These are phyloP conservation scores for Parietaria judaica DNA, from an alignment of 306 rosid genomes.

Conservation along the genomic window DNA sequence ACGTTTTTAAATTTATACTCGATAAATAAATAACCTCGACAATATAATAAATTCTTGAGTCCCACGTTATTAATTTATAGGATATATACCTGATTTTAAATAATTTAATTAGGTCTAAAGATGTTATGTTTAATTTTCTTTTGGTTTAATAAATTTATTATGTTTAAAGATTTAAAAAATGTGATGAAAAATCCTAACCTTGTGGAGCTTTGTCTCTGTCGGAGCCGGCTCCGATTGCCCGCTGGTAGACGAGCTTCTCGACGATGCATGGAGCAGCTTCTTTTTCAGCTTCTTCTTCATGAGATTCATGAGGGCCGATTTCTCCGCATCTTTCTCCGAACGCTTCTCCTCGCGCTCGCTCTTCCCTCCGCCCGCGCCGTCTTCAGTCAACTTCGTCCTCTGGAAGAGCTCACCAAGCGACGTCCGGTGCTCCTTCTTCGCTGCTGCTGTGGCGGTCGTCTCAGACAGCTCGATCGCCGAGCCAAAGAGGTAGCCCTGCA, in stretches of 20 bases:
- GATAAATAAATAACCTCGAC: too few species aligned
- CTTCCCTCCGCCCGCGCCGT: conserved; percentile 38
- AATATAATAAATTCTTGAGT: too few species aligned
- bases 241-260: conserved; percentile 31
- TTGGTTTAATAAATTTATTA: too few species aligned
- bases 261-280: conserved; percentile 52
- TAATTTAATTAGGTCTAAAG: too few species aligned
- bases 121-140: too few species aligned
- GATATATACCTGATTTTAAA: too few species aligned
- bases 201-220: conserved; percentile 61
- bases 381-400: conserved; percentile 57
- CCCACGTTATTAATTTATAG: too few species aligned
- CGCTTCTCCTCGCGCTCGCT: conserved; percentile 44
- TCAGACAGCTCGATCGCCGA: conserved; percentile 62
- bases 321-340: conserved; percentile 52
- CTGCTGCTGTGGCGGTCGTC: conserved; percentile 48
- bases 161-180: too few species aligned
- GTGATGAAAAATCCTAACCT: conserved; percentile 44
- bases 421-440: conserved; percentile 73
- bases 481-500: conserved; percentile 77
- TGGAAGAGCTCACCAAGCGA: conserved; percentile 82
- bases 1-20: too few species aligned
- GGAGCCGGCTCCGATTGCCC: conserved; percentile 49
- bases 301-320: conserved; percentile 53
- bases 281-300: conserved; percentile 68